Evolutionary conservation across 306 rosid genomes (phyloP), one percentile per base, ranked within the genome.

Genomic region (Fagus sylvatica): DNA sequence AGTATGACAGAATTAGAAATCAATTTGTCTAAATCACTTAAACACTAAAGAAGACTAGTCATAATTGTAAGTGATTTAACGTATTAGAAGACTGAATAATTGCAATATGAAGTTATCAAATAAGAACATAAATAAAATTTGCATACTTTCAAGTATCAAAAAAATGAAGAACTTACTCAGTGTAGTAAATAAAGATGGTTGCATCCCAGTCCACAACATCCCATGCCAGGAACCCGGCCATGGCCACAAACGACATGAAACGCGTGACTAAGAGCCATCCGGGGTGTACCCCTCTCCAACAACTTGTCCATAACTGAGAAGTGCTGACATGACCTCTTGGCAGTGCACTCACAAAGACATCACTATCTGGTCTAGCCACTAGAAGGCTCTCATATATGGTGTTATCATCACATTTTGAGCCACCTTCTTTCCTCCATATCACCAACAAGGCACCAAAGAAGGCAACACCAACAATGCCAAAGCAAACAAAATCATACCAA

Each of bases 401-500:
- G 48, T 66, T 76, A 10, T 80, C 84, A 12, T 82, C 85, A 7
- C 70, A 15, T 12, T 78, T 43, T 1, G 88, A 74, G 7, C 78
- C 55, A 1, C 85, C 85, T 85, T 87, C 90, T 3, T 76, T 81
- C 54, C 59, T 79, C 89, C 90, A 84, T 9, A 90, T 80, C 59
- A 88, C 83, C 87, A 88, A 85, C 65, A 87, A 73, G 40, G 95
- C 88, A 41, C 80, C 74, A 6, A 79, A 1, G 5, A 84, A 60
- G 40, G 95, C 49, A 30, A 69, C 46, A 1, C 82, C 89, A 15
- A 92, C 86, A 37, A 88, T 90, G 80, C 80, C 90, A 62, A 90
- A 81, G 71, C 93, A 90, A 32, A 88, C 93, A n/a, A 90, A 84
- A 81, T 88, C 95, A 17, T 90, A 90, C 95, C 97, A 92, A 57